phyloP scores from a whole-genome alignment of 75 land plant species.

The Larix kaempferi region DNA sequence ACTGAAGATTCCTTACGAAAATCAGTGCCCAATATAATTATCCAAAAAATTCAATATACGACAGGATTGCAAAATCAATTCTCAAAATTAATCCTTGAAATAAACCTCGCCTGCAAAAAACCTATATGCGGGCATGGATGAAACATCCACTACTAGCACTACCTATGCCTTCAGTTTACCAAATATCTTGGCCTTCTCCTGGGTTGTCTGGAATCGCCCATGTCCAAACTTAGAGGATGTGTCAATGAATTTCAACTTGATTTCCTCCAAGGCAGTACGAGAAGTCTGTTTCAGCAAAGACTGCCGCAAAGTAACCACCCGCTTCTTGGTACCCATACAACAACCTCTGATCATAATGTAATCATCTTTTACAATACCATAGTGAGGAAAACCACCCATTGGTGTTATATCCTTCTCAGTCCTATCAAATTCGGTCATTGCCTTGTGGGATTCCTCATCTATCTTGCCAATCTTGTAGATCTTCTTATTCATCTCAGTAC shows the following conservation, averaged over 20 bases:
- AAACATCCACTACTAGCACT: too few relatives aligned
- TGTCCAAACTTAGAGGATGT: slow-evolving; percentile 65
- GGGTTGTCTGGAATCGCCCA: slow-evolving; percentile 55
- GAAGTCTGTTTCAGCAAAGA: slow-evolving; percentile 52
- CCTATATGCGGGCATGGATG: too few relatives aligned
- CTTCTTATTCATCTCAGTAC: slow-evolving; percentile 64
- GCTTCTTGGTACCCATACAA: slow-evolving; percentile 45
- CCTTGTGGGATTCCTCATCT: slow-evolving; percentile 30
- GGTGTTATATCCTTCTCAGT: slow-evolving; percentile 59
- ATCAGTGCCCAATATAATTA: too few relatives aligned
- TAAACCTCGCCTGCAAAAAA: too few relatives aligned
- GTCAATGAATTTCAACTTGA: slow-evolving; percentile 64
- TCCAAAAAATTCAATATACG: too few relatives aligned
- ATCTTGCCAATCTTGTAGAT: slow-evolving; percentile 57
- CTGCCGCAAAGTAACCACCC: slow-evolving; percentile 57
- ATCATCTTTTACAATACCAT: slow-evolving; percentile 52
- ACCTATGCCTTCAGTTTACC: slow-evolving; percentile 35
- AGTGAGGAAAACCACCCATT: slow-evolving; percentile 59
- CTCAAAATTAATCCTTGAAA: too few relatives aligned
- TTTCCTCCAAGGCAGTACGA: slow-evolving; percentile 50
- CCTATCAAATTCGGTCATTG: slow-evolving; percentile 39
- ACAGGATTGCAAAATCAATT: too few relatives aligned
- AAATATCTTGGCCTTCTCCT: slow-evolving; percentile 54
- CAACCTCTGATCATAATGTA: slow-evolving; percentile 58
- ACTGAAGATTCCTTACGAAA: too few relatives aligned